Evolutionary conservation across 1,284 basidiomycete species (phyloP).

Genomic region (Trichosporon ovoides): DNA sequence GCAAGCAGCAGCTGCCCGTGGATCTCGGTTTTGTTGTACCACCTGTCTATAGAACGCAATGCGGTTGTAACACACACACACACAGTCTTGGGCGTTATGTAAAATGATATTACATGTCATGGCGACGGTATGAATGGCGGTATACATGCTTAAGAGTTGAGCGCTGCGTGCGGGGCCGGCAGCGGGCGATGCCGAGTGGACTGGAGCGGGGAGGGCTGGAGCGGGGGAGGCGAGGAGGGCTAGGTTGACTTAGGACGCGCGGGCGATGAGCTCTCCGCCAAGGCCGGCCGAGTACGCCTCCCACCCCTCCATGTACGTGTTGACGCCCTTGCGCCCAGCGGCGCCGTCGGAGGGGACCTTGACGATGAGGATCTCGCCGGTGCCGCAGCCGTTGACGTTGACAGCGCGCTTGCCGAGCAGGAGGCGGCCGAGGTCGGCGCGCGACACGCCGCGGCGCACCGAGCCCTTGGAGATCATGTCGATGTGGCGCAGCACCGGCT

Average conservation of each 20-base stretch:
- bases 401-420: conserved; percentile 42
- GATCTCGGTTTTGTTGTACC: background rate
- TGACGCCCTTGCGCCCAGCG: conserved; percentile 24
- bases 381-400: conserved; percentile 43
- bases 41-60: background rate
- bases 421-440: conserved; percentile 42
- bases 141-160: conserved; percentile 18
- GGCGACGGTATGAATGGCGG: conserved; percentile 23
- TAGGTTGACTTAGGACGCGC: conserved; percentile 23
- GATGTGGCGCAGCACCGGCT: conserved; percentile 43
- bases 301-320: conserved; percentile 47
- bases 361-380: conserved; percentile 46
- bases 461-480: conserved; percentile 40
- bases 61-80: background rate
- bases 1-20: background rate
- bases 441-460: conserved; percentile 33
- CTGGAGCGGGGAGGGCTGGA: background rate
- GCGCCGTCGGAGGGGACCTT: conserved; percentile 26
- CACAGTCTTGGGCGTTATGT: background rate
- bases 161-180: conserved; percentile 1
- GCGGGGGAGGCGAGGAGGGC: background rate
- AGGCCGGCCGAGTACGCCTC: conserved; percentile 47
- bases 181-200: background rate
- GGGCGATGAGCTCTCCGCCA: conserved; percentile 47
- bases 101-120: conserved; percentile 14